Evolutionary conservation across 257 asterid species (phyloP).

Genomic region (Solanum dulcamara): DNA sequence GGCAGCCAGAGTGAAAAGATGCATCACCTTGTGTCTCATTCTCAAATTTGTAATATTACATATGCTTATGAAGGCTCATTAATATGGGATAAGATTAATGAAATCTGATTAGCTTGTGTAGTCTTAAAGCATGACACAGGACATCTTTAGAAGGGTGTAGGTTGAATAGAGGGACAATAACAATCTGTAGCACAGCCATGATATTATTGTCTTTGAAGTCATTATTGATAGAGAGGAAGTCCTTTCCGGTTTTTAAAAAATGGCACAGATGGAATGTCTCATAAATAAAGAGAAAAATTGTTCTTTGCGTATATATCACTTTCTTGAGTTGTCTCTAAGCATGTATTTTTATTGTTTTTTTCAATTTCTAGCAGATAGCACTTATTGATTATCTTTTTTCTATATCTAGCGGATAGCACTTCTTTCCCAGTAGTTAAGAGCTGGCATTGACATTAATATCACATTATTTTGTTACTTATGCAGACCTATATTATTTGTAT

Average conservation of each 20-base stretch:
- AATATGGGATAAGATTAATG: not conserved
- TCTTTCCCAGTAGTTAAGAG: not conserved
- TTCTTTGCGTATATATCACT: not conserved
- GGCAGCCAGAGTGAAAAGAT: not conserved
- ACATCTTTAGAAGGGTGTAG: not conserved
- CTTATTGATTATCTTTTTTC: not conserved
- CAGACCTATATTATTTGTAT: not conserved
- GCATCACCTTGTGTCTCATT: not conserved
- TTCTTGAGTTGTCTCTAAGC: not conserved
- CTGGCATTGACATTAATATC: not conserved
- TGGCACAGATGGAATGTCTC: not conserved
- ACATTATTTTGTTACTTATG: not conserved
- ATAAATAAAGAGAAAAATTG: not conserved
- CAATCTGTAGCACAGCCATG: not conserved
- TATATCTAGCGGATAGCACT: not conserved
- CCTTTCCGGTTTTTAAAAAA: not conserved
- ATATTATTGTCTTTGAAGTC: not conserved
- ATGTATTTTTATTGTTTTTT: not conserved
- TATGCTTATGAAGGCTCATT: not conserved
- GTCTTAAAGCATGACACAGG: not conserved
- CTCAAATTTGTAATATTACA: not conserved
- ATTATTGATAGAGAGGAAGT: not conserved
- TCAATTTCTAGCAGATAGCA: not conserved
- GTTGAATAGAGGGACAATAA: not conserved
- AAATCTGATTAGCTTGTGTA: not conserved